These are phyloP conservation scores for Oemleria cerasiformis DNA, from an alignment of 306 rosid genomes.

Conservation along the genomic window DNA sequence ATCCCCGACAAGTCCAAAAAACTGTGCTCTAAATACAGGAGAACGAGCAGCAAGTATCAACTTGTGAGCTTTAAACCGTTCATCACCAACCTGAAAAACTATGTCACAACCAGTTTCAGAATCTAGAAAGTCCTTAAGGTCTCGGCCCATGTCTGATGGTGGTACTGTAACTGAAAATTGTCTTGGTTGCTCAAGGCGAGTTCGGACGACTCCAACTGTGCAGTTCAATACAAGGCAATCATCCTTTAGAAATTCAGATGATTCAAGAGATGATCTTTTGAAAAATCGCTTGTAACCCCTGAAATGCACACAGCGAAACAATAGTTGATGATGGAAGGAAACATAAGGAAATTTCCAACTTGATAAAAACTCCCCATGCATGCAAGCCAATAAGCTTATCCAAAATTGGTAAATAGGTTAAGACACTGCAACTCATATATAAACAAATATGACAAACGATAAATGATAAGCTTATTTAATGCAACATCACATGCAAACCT, in stretches of 20 bases:
- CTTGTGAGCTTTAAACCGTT: constrained; percentile 77
- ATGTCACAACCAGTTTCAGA: constrained; percentile 74
- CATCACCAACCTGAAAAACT: constrained; percentile 69
- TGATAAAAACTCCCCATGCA: neutral
- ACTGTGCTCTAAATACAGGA: constrained; percentile 76
- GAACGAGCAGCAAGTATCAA: constrained; percentile 85
- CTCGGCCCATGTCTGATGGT: constrained; percentile 58
- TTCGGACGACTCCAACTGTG: constrained; percentile 92
- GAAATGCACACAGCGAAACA: constrained; percentile 14
- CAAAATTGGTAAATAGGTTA: neutral
- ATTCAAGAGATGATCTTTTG: constrained; percentile 61
- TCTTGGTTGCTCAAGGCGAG: constrained; percentile 66
- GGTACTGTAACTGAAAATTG: constrained; percentile 50
- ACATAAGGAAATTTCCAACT: neutral
- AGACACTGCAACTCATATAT: neutral
- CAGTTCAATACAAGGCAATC: constrained; percentile 87
- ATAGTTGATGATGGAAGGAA: neutral
- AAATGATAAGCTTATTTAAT: neutral
- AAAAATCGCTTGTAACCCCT: constrained; percentile 97
- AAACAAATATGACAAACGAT: neutral
- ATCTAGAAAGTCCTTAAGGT: constrained; percentile 66
- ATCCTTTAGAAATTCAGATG: constrained; percentile 76
- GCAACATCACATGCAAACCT: neutral
- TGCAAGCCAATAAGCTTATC: neutral
- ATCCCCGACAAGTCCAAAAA: constrained; percentile 76